Evolutionary conservation across 148 eudicot species (phyloP).

Genomic region (Euryodendron excelsum): DNA sequence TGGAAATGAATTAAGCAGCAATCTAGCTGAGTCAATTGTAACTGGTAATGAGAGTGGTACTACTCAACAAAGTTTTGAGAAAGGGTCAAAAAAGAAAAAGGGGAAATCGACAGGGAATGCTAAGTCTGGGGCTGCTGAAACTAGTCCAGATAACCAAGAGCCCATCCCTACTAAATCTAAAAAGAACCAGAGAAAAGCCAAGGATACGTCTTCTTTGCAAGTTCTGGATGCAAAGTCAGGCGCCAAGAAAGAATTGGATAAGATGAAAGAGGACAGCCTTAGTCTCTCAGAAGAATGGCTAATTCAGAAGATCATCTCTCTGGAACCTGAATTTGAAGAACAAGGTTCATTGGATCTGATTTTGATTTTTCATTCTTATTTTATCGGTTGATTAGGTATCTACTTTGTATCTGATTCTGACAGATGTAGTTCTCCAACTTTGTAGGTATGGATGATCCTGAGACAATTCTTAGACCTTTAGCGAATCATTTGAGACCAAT

Average conservation of each 20-base stretch:
- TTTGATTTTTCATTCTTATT: constrained; percentile 9
- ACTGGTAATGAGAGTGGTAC: constrained; percentile 38
- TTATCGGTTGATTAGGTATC: background rate
- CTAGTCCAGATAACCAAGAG: constrained; percentile 60
- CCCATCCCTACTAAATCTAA: constrained; percentile 61
- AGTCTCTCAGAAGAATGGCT: constrained; percentile 73
- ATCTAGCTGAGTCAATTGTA: constrained; percentile 49
- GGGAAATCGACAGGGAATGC: constrained; percentile 65
- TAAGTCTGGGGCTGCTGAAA: constrained; percentile 46
- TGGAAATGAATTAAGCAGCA: constrained; percentile 49
- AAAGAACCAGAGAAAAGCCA: constrained; percentile 82
- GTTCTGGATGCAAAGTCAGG: constrained; percentile 52
- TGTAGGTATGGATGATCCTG: constrained; percentile 69
- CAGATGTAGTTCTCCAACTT: constrained; percentile 14
- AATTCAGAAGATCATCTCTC: constrained; percentile 44
- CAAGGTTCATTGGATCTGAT: constrained; percentile 51
- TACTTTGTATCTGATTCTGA: constrained; percentile 20
- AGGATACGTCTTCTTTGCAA: constrained; percentile 50
- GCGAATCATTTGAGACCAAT: constrained; percentile 81
- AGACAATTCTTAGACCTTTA: constrained; percentile 69
- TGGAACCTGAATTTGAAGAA: constrained; percentile 90
- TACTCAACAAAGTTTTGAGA: constrained; percentile 54
- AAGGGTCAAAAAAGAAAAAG: constrained; percentile 82
- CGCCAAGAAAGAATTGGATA: constrained; percentile 36
- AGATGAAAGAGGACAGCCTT: constrained; percentile 44